Conservation (phyloP, 805 yeast species). For the Pichia heedii region DNA sequence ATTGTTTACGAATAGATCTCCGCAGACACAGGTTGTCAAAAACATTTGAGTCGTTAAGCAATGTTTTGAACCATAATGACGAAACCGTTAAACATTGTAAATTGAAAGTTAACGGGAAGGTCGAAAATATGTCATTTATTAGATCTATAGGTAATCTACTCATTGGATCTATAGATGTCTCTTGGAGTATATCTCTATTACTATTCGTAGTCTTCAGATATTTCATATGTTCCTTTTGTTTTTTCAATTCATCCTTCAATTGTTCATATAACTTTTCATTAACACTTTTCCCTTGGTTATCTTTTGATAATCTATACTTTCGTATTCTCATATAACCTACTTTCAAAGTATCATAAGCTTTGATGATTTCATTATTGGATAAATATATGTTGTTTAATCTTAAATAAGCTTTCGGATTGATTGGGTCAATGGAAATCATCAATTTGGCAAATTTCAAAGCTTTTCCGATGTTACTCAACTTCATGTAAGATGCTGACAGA, state of each 20-base stretch:
- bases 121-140: conserved; percentile 6
- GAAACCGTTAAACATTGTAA: conserved; percentile 13
- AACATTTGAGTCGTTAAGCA: conserved; percentile 10
- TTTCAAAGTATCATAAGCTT: conserved; percentile 31
- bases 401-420: conserved; percentile 42
- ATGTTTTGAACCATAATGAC: conserved; percentile 12
- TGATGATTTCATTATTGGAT: conserved; percentile 20
- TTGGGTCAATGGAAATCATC: conserved; percentile 32
- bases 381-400: conserved; percentile 32
- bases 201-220: no score
- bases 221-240: neutral
- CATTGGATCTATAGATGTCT: conserved; percentile 15
- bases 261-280: conserved; percentile 27
- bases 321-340: conserved; percentile 32
- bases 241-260: conserved; percentile 13
- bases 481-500: conserved; percentile 42
- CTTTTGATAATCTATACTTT: conserved; percentile 22
- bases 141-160: conserved; percentile 21
- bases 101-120: conserved; percentile 12
- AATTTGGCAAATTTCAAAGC: conserved; percentile 33
- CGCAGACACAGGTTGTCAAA: conserved; percentile 10
- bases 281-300: conserved; percentile 18
- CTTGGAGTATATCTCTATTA: neutral
- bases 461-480: conserved; percentile 23
- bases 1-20: neutral